Base-by-base conservation (phyloP, 352 stramenopile species). In the Globisporangium nagaii region DNA sequence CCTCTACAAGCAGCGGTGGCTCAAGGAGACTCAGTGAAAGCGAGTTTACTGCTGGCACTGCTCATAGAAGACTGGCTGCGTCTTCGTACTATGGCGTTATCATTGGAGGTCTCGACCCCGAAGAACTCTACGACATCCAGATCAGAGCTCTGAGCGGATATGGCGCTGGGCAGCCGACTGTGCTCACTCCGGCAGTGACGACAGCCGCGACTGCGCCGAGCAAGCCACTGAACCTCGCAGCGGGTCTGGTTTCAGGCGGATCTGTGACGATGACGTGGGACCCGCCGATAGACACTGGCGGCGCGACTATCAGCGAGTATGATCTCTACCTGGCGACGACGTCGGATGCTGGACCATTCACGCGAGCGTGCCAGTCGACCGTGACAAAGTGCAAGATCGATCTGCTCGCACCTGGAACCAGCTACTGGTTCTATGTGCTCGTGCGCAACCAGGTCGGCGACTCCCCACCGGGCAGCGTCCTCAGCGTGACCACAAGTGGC, bases 101-200 rank as follows among this genome's bases (percentile, higher is more conserved):
- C 27, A 45, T 88, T 3, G 65, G 60, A 4, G 67, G 68, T 3
- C 64, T 90, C 20, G 75, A 88, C 37, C 70, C 79, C 2, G 53
- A 69, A 20, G 79, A 41, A 2, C 30, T 86, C 17, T 90, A 90
- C 56, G 55, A 59, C 8, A 68, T 90, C 28, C 70, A 84, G 24
- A 61, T 88, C 43, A 54, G 53, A 2, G 60, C 76, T 6, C 42
- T 64, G n/a, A 90, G 70, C 27, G 58, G 35, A 15, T 62, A 58
- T 17, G 61, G 69, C 2, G 58, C 17, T 25, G 65, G 73, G 3
- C 22, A 35, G 4, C 22, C 71, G 1, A 86, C 77, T 0, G 32
- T 40, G 15, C 32, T 30, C 0, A 68, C 71, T 12, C 24, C 56
- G 20, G 58, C 60, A 9, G 17, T 47, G n/a, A 90, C 79, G 0